These are phyloP conservation scores for Pleochaeta shiraiana DNA, from an alignment of 2,329 filamentous ascomycete genomes.

Conservation along the genomic window DNA sequence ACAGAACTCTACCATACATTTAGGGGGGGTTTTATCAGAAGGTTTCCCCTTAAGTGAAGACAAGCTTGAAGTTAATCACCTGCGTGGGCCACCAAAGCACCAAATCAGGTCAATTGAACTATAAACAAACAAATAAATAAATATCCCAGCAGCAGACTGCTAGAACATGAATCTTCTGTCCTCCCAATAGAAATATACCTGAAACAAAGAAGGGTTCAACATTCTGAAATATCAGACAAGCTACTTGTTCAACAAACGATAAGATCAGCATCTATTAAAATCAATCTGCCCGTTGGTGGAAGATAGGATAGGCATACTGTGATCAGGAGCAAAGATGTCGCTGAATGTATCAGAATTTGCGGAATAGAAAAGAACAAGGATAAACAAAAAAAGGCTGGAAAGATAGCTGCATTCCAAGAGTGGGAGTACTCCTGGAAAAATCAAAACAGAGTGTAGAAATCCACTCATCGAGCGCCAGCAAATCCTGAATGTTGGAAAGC, in stretches of 20 bases:
- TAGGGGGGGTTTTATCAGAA: too few species aligned
- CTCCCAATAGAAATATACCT: background rate
- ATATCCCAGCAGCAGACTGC: background rate
- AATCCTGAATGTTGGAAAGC: background rate
- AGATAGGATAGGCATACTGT: background rate
- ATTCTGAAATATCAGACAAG: background rate
- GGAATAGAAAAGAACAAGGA: background rate
- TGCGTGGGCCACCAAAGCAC: too few species aligned
- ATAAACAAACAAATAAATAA: too few species aligned
- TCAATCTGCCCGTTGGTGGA: background rate
- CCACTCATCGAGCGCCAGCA: too few species aligned
- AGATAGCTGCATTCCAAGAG: background rate
- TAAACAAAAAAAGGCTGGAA: background rate
- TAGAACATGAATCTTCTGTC: background rate
- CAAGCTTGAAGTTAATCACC: too few species aligned
- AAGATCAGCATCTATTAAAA: background rate
- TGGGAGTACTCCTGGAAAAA: background rate
- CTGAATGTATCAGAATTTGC: background rate
- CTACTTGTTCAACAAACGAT: background rate
- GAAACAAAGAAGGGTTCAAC: background rate
- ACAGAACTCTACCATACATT: too few species aligned
- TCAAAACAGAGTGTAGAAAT: background rate
- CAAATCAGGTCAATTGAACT: too few species aligned
- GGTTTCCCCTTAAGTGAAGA: too few species aligned
- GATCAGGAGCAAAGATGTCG: background rate